Conservation (phyloP, 371 early-diverging fungal genomes). For the Dichotomocladium elegans region DNA sequence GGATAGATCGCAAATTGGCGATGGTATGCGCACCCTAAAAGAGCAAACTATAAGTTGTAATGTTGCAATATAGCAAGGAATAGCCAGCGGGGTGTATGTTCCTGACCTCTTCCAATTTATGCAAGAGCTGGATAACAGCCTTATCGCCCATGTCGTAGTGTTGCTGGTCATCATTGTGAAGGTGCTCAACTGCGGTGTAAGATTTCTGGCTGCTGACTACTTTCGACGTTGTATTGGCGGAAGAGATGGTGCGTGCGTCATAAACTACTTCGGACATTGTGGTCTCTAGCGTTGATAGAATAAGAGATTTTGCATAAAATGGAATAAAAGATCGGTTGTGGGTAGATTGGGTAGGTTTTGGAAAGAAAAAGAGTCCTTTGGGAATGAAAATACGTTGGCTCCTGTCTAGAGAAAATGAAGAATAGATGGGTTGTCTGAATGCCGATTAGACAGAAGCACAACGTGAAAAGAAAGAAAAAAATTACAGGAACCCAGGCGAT, state of each 20-base stretch:
- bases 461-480: too few relatives aligned
- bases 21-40: constrained; percentile 46
- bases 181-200: background rate
- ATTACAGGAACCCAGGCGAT: too few relatives aligned
- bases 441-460: constrained; percentile 1
- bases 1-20: constrained; percentile 41
- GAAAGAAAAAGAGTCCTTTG: background rate
- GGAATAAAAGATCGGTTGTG: constrained; percentile 1
- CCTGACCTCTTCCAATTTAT: constrained; percentile 22
- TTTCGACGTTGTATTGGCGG: background rate
- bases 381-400: background rate
- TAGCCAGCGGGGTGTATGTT: too few relatives aligned
- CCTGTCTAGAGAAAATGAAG: background rate
- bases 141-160: constrained; percentile 10
- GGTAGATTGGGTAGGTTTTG: too few relatives aligned
- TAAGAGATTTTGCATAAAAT: constrained; percentile 2
- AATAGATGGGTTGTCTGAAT: background rate
- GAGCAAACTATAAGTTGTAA: too few relatives aligned
- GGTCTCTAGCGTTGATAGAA: background rate
- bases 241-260: constrained; percentile 2
- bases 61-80: too few relatives aligned
- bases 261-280: constrained; percentile 17
- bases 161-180: constrained; percentile 2
- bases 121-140: constrained; percentile 11
- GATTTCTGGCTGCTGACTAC: background rate